These are phyloP conservation scores for Quercus bicolor DNA, from an alignment of 306 rosid species.

Conservation along the genomic window DNA sequence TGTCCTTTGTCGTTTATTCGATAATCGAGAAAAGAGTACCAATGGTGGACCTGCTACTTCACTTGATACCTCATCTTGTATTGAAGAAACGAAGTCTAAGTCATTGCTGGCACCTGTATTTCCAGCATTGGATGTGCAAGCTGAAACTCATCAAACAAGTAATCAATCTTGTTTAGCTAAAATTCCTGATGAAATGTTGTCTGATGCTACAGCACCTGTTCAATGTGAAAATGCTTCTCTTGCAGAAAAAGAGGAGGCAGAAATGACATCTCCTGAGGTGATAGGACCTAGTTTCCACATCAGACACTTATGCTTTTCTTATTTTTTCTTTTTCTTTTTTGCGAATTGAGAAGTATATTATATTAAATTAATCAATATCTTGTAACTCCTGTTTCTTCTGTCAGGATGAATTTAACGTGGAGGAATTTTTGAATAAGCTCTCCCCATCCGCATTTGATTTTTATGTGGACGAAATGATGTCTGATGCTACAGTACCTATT, in stretches of 20 bases:
- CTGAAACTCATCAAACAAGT: conserved; percentile 27
- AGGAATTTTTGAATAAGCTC: no score
- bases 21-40: conserved; percentile 66
- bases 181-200: neutral
- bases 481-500: conserved; percentile 7
- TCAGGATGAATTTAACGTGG: conserved; percentile 32
- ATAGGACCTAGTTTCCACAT: conserved; percentile 20
- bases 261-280: conserved; percentile 35
- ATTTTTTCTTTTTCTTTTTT: neutral
- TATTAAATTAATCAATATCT: neutral
- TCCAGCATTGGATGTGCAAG: conserved; percentile 36
- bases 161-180: neutral
- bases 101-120: conserved; percentile 36
- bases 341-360: neutral
- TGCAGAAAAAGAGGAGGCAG: conserved; percentile 22
- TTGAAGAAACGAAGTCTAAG: conserved; percentile 47
- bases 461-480: neutral
- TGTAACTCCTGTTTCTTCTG: conserved; percentile 14
- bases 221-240: neutral
- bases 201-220: conserved; percentile 4
- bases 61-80: conserved; percentile 42
- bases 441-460: no score
- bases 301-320: conserved; percentile 3
- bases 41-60: conserved; percentile 50
- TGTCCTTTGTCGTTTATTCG: conserved; percentile 86